Evolutionary conservation across 2,329 filamentous ascomycete genomes (phyloP).

Genomic region (Fusarium oxysporum): DNA sequence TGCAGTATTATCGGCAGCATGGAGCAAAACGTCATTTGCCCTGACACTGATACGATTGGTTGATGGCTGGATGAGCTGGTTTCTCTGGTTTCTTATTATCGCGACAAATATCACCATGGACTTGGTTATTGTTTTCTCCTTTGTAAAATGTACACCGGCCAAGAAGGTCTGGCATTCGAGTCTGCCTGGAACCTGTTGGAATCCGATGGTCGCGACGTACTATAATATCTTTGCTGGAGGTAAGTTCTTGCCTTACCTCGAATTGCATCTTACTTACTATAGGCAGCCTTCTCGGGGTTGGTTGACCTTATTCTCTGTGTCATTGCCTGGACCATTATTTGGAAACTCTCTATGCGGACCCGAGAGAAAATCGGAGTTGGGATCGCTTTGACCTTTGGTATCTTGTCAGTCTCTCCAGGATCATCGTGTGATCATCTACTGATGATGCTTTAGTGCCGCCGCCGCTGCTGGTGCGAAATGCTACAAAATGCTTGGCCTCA

Average conservation of each 20-base stretch:
- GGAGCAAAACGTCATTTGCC: slow-evolving; percentile 12
- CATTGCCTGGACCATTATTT: slow-evolving; percentile 1
- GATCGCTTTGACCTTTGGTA: slow-evolving; percentile 1
- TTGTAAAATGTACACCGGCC: not conserved
- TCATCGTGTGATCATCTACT: fast-evolving
- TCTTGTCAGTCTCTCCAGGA: not conserved
- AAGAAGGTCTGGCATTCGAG: not conserved
- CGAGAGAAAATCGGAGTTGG: slow-evolving; percentile 4
- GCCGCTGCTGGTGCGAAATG: not conserved
- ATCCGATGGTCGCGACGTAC: not conserved
- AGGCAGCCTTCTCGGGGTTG: not conserved
- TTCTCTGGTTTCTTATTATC: slow-evolving; percentile 2
- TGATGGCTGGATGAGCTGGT: slow-evolving; percentile 1
- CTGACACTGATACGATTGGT: not conserved
- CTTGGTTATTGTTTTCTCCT: not conserved
- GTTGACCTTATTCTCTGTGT: not conserved
- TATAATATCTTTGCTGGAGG: slow-evolving; percentile 7
- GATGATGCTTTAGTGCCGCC: not conserved
- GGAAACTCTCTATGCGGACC: slow-evolving; percentile 1
- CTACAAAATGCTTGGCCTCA: not conserved
- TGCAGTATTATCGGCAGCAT: not conserved
- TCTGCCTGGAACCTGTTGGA: not conserved
- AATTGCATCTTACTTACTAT: fast-evolving
- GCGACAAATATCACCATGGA: not conserved
- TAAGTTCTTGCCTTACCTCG: fast-evolving